Percentiles rank a stretch among this genome's conserved stretches.
Evolutionary conservation across 129 eudicot species (phyloP).

Genomic region (Tagetes erecta): DNA sequence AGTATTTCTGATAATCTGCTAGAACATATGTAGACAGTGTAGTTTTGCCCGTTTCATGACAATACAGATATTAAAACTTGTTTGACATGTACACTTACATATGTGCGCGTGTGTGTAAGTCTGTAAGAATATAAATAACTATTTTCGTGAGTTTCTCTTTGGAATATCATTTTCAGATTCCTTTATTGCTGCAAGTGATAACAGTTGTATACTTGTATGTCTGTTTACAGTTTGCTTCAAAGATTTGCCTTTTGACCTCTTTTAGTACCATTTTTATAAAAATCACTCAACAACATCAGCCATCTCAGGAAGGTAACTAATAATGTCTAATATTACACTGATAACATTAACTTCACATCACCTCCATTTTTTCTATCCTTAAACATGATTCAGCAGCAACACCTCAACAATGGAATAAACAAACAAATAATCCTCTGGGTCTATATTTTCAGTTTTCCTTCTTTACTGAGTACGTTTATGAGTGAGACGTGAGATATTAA

Average conservation of each 20-base stretch:
- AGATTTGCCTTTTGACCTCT: conserved; percentile 40
- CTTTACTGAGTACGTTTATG: background rate
- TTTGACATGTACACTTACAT: too few relatives aligned
- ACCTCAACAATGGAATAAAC: background rate
- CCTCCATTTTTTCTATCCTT: background rate
- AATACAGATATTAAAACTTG: too few relatives aligned
- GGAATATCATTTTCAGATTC: too few relatives aligned
- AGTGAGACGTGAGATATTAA: too few relatives aligned
- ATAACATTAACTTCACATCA: background rate
- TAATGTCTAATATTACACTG: background rate
- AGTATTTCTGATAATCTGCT: too few relatives aligned
- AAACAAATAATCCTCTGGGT: background rate
- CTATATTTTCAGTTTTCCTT: background rate
- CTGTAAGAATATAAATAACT: too few relatives aligned
- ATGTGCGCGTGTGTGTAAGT: too few relatives aligned
- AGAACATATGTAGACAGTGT: too few relatives aligned
- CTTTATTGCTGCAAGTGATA: too few relatives aligned
- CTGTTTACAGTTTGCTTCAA: conserved; percentile 55
- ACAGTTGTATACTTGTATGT: too few relatives aligned
- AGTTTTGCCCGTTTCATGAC: too few relatives aligned
- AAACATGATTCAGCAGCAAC: conserved; percentile 9
- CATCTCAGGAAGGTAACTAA: conserved; percentile 48
- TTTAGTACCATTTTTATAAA: conserved; percentile 43
- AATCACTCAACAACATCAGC: conserved; percentile 33
- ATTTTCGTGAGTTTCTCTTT: too few relatives aligned